A percentile compares a stretch with the other conserved stretches of the same genome.
These are phyloP conservation scores for Candida sonorensis DNA, from an alignment of 805 yeast species.

Conservation along the genomic window DNA sequence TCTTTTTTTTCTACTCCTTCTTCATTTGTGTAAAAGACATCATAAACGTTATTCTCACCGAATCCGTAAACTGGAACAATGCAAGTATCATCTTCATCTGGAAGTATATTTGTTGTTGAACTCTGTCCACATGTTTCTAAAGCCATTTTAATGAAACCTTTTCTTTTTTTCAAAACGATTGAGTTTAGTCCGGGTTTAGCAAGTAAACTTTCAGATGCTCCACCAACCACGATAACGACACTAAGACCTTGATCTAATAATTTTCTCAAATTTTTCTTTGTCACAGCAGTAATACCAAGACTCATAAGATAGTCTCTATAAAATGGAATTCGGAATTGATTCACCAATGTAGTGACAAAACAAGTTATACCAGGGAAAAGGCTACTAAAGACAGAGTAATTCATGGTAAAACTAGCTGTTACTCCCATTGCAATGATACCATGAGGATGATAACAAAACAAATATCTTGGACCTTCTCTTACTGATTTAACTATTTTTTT, in stretches of 20 bases:
- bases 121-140: slow-evolving; percentile 39
- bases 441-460: slow-evolving; percentile 94
- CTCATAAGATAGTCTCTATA: slow-evolving; percentile 80
- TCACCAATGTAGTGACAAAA: slow-evolving; percentile 71
- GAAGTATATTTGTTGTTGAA: slow-evolving; percentile 4
- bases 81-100: slow-evolving; percentile 50
- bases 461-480: slow-evolving; percentile 63
- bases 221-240: slow-evolving; percentile 89
- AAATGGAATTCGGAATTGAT: slow-evolving; percentile 79
- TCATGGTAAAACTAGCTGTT: slow-evolving; percentile 77
- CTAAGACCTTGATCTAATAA: slow-evolving; percentile 62
- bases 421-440: slow-evolving; percentile 93
- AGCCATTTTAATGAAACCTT: slow-evolving; percentile 87
- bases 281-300: slow-evolving; percentile 80
- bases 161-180: slow-evolving; percentile 67
- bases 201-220: slow-evolving; percentile 84
- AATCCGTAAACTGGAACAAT: slow-evolving; percentile 86
- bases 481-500: slow-evolving; percentile 18
- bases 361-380: slow-evolving; percentile 80
- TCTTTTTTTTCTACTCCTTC: slow-evolving; percentile 6
- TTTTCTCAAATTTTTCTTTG: slow-evolving; percentile 61
- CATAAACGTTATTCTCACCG: slow-evolving; percentile 71
- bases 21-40: slow-evolving; percentile 29
- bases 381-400: slow-evolving; percentile 63
- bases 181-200: slow-evolving; percentile 58